Conservation (phyloP, 768 basidiomycete species). For the Leucocoprinus leucothites region DNA sequence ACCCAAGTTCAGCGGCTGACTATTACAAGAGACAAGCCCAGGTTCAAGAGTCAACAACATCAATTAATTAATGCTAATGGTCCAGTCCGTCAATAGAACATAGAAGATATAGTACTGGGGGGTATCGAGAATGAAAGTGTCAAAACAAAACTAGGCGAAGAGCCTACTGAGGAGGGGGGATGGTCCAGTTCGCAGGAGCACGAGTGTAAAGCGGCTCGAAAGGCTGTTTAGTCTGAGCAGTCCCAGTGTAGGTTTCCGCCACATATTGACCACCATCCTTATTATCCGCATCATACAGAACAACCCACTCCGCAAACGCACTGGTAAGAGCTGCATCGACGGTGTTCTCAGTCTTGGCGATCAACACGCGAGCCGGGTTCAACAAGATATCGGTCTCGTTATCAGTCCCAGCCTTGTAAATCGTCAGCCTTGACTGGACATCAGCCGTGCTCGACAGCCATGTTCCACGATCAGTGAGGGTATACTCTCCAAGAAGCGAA, state of each 20-base stretch:
- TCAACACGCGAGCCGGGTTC: constrained; percentile 45
- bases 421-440: constrained; percentile 28
- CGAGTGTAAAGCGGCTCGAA: constrained; percentile 25
- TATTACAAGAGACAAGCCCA: too few species aligned
- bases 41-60: too few species aligned
- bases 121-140: background rate
- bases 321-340: constrained; percentile 26
- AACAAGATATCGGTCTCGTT: constrained; percentile 37
- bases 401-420: constrained; percentile 42
- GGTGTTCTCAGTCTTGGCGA: constrained; percentile 26
- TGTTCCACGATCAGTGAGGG: constrained; percentile 48
- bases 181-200: constrained; percentile 20
- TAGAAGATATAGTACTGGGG: too few species aligned
- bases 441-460: constrained; percentile 39
- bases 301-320: constrained; percentile 44
- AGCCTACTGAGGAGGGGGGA: background rate
- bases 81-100: too few species aligned
- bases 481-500: constrained; percentile 46
- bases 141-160: background rate
- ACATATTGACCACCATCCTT: constrained; percentile 43
- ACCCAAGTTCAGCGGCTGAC: too few species aligned
- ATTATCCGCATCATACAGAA: constrained; percentile 10
- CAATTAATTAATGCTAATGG: too few species aligned
- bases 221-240: constrained; percentile 16
- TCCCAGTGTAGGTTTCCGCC: constrained; percentile 33